Evolutionary conservation across 352 stramenopile species (phyloP).

Genomic region (Globisporangium barbulae): DNA sequence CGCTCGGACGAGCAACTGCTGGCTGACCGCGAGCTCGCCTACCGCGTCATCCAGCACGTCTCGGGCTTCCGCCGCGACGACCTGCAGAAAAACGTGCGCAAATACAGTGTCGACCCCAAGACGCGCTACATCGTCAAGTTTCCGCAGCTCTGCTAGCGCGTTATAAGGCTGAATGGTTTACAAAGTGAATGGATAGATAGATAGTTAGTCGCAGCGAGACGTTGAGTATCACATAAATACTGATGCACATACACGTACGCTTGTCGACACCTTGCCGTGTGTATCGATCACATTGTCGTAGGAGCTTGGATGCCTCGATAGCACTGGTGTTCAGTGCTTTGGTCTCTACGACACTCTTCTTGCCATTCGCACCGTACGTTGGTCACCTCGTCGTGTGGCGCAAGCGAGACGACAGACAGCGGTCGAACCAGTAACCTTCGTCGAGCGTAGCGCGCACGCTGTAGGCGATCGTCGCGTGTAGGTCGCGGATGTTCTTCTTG

Average conservation of each 20-base stretch:
- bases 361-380: too few relatives aligned
- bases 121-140: conserved; percentile 81
- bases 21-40: conserved; percentile 71
- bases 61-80: conserved; percentile 70
- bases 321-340: too few relatives aligned
- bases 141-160: conserved; percentile 41
- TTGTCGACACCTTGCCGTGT: too few relatives aligned
- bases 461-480: conserved; percentile 16
- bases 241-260: too few relatives aligned
- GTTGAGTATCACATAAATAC: too few relatives aligned
- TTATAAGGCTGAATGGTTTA: background rate
- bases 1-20: conserved; percentile 71
- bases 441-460: conserved; percentile 8
- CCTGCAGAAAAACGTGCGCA: conserved; percentile 79
- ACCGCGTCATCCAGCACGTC: conserved; percentile 73
- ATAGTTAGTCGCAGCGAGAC: too few relatives aligned
- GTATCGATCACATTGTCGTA: too few relatives aligned
- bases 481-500: background rate
- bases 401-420: background rate
- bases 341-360: too few relatives aligned
- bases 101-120: conserved; percentile 75
- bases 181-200: too few relatives aligned
- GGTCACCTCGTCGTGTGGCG: too few relatives aligned
- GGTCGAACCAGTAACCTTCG: conserved; percentile 6
- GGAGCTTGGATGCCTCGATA: too few relatives aligned